Evolutionary conservation across 1,139 yeast species (phyloP).

Genomic region (Nakaseomyces sp.): DNA sequence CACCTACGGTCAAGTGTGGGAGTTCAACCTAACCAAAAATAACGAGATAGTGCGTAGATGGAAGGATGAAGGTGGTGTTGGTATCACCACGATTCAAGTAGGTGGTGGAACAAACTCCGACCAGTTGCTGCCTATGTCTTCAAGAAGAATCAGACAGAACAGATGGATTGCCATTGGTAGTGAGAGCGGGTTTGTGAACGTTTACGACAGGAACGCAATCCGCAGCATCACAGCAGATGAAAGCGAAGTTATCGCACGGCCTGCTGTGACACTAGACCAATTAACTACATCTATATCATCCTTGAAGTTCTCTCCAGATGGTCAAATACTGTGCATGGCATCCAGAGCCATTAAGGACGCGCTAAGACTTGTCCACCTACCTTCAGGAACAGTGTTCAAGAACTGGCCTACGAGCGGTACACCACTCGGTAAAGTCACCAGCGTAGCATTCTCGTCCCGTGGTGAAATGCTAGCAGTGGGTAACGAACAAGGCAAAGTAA

Average conservation of each 20-base stretch:
- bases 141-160: constrained; percentile 36
- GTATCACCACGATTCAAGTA: constrained; percentile 67
- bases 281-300: constrained; percentile 73
- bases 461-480: constrained; percentile 82
- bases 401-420: constrained; percentile 99
- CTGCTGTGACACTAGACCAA: constrained; percentile 62
- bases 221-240: neutral
- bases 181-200: constrained; percentile 79
- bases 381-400: constrained; percentile 74
- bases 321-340: constrained; percentile 80
- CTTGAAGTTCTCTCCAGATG: constrained; percentile 73
- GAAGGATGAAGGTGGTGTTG: constrained; percentile 83
- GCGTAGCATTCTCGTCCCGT: constrained; percentile 72
- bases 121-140: constrained; percentile 20
- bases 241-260: constrained; percentile 28
- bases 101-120: constrained; percentile 48
- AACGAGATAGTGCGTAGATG: constrained; percentile 55
- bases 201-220: constrained; percentile 49
- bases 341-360: constrained; percentile 84
- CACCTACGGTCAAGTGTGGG: constrained; percentile 86
- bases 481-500: constrained; percentile 81
- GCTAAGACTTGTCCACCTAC: constrained; percentile 75
- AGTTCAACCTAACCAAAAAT: constrained; percentile 48
- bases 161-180: constrained; percentile 88
- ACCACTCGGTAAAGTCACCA: constrained; percentile 86